phyloP scores from a whole-genome alignment of 768 basidiomycete species.

The Pisolithus microcarpus region DNA sequence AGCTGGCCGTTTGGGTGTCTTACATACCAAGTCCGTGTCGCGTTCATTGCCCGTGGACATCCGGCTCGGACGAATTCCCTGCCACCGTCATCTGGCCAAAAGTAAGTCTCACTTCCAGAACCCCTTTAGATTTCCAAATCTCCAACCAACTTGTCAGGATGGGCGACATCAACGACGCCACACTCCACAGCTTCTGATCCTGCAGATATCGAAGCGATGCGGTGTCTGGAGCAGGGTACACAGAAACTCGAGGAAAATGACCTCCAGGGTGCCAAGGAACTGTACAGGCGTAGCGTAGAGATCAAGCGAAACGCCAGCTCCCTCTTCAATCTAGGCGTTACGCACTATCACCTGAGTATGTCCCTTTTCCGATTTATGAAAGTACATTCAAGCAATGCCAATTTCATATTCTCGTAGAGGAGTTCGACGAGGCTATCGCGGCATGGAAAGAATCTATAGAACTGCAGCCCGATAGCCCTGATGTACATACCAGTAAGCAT shows the following conservation, averaged over 20 bases:
- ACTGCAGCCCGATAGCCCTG: conserved; percentile 75
- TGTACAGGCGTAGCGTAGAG: conserved; percentile 74
- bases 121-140: not conserved
- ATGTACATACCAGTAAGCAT: conserved; percentile 77
- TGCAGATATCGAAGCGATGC: conserved; percentile 70
- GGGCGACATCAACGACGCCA: conserved; percentile 73
- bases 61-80: conserved; percentile 4
- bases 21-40: conserved; percentile 12
- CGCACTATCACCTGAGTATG: conserved; percentile 83
- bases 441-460: conserved; percentile 83
- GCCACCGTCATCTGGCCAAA: conserved; percentile 11
- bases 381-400: conserved; percentile 10
- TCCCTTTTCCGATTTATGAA: conserved; percentile 15
- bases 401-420: conserved; percentile 44
- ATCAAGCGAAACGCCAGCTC: conserved; percentile 76
- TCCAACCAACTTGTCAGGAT: conserved; percentile 35
- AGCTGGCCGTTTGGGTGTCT: conserved; percentile 11
- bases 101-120: conserved; percentile 20
- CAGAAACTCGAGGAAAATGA: conserved; percentile 83
- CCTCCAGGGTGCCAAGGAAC: conserved; percentile 65
- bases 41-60: conserved; percentile 5
- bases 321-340: conserved; percentile 83
- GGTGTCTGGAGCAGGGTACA: conserved; percentile 77
- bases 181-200: conserved; percentile 81
- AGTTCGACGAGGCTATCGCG: conserved; percentile 78